Evolutionary conservation across 108 stramenopile genomes (phyloP), one percentile per base, ranked within the genome.

Genomic region (Skeletonema grethae): DNA sequence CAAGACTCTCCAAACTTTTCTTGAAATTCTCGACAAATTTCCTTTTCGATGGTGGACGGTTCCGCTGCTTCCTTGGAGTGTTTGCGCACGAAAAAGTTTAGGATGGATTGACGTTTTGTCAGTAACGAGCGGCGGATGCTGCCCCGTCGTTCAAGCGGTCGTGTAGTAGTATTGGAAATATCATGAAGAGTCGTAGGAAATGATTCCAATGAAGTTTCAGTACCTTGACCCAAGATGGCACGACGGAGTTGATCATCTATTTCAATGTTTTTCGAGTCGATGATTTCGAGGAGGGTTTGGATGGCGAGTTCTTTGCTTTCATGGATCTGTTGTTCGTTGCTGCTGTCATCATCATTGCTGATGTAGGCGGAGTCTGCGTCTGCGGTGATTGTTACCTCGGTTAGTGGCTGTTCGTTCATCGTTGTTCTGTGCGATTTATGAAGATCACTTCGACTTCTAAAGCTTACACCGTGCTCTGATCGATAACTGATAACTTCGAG

Each of bases 181-280:
- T 28, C 25, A 28, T 28, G 25, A 28, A 28, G 25, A 28, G 25
- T 28, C 25, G 25, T 28, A 28, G 25, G 25, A 28, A 28, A 28
- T 28, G 25, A 28, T 28, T 28, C 25, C 25, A n/a, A n/a, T 6
- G 35, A 8, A 7, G 35, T 36, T 36, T 36, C 35, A 8, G 36
- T 38, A 0, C 70, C 63, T 62, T 77, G 57, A 45, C 69, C 72
- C 15, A 77, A 38, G 15, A 70, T 65, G 30, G 69, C 63, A 16
- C 20, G 67, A 30, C 76, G 76, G n/a, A 77, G 58, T 31, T 70
- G 22, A 11, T 68, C 67, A 34, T 65, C 38, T 18, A 77, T 60
- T 24, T 63, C 5, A 28, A 77, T 50, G 59, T 77, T 65, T 39
- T 70, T 77, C 18, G 34, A 20, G 4, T 57, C 64, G 35, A 63